Percentiles rank a stretch among this genome's conserved stretches.
phyloP scores from a whole-genome alignment of 2,329 filamentous ascomycete genomes.

The Neophaeococcomyces mojaviensis region DNA sequence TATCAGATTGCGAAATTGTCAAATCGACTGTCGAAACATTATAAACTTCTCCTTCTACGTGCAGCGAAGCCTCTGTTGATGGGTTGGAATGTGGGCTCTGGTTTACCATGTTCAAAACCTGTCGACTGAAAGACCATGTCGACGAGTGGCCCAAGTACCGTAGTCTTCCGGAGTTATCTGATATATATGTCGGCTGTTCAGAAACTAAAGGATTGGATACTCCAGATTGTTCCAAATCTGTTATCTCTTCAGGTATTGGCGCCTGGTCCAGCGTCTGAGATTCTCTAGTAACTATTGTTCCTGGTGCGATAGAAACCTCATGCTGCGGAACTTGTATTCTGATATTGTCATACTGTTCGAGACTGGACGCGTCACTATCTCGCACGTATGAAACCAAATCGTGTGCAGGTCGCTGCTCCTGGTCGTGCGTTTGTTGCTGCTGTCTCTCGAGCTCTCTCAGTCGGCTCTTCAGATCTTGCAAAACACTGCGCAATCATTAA shows the following conservation, averaged over 20 bases:
- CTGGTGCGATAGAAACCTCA: no score
- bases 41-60: slow-evolving; percentile 48
- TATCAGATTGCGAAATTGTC: slow-evolving; percentile 35
- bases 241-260: not conserved
- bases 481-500: no score
- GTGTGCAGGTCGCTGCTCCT: no score
- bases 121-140: slow-evolving; percentile 49
- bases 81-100: slow-evolving; percentile 40
- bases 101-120: slow-evolving; percentile 43
- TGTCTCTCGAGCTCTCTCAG: no score
- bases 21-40: no score
- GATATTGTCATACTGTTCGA: no score
- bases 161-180: not conserved
- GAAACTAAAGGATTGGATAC: not conserved
- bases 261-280: not conserved
- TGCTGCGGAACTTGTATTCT: no score
- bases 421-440: no score
- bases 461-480: no score
- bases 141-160: slow-evolving; percentile 48
- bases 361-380: no score
- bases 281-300: no score
- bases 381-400: no score
- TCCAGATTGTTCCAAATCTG: not conserved
- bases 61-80: slow-evolving; percentile 32
- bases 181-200: not conserved